phyloP scores from a whole-genome alignment of 2,329 filamentous ascomycete genomes.

The Sarocladium kiliense region DNA sequence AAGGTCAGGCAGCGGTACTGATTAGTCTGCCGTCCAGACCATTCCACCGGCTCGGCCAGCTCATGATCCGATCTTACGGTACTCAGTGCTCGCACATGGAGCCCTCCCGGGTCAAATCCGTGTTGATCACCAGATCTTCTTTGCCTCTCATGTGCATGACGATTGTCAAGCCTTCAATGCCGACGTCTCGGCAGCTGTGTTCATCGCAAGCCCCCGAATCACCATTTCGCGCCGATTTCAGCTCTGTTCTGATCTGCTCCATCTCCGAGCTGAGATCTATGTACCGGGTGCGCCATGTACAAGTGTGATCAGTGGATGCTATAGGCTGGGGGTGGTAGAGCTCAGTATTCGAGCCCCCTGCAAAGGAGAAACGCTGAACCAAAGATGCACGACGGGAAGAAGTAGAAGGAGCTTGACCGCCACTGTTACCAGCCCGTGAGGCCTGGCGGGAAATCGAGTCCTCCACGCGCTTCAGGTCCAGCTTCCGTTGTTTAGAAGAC shows the following conservation, averaged over 20 bases:
- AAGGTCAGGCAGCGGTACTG: background rate
- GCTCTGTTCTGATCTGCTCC: constrained; percentile 34
- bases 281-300: constrained; percentile 37
- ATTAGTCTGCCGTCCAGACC: background rate
- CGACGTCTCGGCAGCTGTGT: constrained; percentile 29
- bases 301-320: constrained; percentile 33
- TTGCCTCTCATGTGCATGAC: constrained; percentile 44
- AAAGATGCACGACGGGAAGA: background rate
- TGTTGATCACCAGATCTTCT: constrained; percentile 48
- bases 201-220: constrained; percentile 6
- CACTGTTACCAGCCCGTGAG: background rate
- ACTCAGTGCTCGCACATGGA: background rate
- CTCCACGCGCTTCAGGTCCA: background rate
- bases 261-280: constrained; percentile 35
- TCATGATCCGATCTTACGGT: background rate
- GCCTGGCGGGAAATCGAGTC: background rate
- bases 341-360: constrained; percentile 12
- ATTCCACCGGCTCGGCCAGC: background rate
- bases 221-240: constrained; percentile 18
- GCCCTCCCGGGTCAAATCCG: constrained; percentile 29
- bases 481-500: background rate
- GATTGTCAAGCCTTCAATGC: constrained; percentile 44
- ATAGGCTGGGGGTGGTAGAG: constrained; percentile 28
- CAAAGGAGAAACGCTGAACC: background rate
- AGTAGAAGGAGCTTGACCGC: background rate